Evolutionary conservation across 2,329 filamentous ascomycete genomes (phyloP).

Genomic region (Dryadomyces quercus-mongolicae): DNA sequence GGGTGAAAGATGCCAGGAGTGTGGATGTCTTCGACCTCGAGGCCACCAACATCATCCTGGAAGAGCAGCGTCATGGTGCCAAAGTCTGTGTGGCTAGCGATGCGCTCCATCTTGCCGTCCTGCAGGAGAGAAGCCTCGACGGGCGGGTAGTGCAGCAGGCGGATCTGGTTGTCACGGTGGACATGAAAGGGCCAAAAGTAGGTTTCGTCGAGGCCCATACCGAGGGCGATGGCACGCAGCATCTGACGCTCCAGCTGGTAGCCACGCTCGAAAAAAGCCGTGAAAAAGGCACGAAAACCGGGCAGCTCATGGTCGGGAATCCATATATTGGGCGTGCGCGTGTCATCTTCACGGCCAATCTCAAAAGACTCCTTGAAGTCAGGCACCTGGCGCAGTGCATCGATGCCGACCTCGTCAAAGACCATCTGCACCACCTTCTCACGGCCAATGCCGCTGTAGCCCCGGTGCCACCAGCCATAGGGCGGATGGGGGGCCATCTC

Average conservation of each 20-base stretch:
- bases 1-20: constrained; percentile 24
- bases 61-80: constrained; percentile 33
- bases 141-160: constrained; percentile 42
- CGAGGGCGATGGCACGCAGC: constrained; percentile 20
- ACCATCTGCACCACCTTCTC: constrained; percentile 23
- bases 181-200: constrained; percentile 26
- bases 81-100: constrained; percentile 21
- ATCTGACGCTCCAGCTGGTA: constrained; percentile 17
- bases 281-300: constrained; percentile 21
- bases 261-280: constrained; percentile 19
- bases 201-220: constrained; percentile 17
- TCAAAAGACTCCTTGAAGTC: constrained; percentile 29
- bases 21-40: constrained; percentile 28
- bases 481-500: constrained; percentile 22
- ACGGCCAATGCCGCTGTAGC: constrained; percentile 23
- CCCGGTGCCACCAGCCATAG: constrained; percentile 23
- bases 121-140: constrained; percentile 18
- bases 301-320: constrained; percentile 22
- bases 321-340: constrained; percentile 26
- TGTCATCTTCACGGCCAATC: constrained; percentile 21
- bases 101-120: constrained; percentile 15
- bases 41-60: constrained; percentile 28
- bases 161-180: constrained; percentile 45
- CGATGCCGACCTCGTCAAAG: constrained; percentile 17
- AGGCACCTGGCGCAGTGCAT: constrained; percentile 15